These are phyloP conservation scores for Penicillium expansum DNA, from an alignment of 2,329 filamentous ascomycete genomes.

Conservation along the genomic window DNA sequence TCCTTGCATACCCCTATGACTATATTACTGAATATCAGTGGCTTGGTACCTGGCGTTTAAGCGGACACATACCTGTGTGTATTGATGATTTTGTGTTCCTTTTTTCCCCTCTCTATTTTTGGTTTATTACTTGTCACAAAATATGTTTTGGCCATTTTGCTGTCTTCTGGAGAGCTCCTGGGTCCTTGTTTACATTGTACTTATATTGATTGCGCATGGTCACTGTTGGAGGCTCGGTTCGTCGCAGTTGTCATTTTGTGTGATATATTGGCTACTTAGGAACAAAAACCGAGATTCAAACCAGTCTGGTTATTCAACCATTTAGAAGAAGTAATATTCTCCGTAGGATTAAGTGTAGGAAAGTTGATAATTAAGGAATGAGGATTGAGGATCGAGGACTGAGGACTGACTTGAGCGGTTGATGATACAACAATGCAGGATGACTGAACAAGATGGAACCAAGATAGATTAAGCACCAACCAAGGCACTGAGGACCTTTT, in stretches of 20 bases:
- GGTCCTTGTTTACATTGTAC: constrained; percentile 14
- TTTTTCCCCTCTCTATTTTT: constrained; percentile 3
- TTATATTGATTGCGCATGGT: constrained; percentile 27
- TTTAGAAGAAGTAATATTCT: background rate
- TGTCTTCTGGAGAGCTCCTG: constrained; percentile 13
- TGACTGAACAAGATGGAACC: constrained; percentile 17
- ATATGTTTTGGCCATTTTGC: constrained; percentile 19
- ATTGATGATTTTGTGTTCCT: constrained; percentile 23
- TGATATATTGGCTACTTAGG: constrained; percentile 10
- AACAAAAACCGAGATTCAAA: constrained; percentile 1
- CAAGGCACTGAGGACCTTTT: constrained; percentile 25
- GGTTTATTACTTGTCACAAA: constrained; percentile 11
- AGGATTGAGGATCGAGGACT: constrained; percentile 4
- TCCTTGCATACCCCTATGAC: constrained; percentile 24
- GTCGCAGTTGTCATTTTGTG: background rate
- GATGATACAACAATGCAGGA: constrained; percentile 15
- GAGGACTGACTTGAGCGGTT: constrained; percentile 2
- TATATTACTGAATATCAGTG: constrained; percentile 22
- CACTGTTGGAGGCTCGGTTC: constrained; percentile 4
- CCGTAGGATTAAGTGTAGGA: background rate
- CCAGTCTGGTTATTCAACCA: constrained; percentile 11
- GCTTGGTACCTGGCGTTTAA: constrained; percentile 27
- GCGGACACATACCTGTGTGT: constrained; percentile 25
- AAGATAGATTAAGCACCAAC: constrained; percentile 27
- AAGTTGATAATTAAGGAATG: background rate